These are phyloP conservation scores for Porcisia hertigi DNA, from an alignment of 208 protist genomes.

Conservation along the genomic window DNA sequence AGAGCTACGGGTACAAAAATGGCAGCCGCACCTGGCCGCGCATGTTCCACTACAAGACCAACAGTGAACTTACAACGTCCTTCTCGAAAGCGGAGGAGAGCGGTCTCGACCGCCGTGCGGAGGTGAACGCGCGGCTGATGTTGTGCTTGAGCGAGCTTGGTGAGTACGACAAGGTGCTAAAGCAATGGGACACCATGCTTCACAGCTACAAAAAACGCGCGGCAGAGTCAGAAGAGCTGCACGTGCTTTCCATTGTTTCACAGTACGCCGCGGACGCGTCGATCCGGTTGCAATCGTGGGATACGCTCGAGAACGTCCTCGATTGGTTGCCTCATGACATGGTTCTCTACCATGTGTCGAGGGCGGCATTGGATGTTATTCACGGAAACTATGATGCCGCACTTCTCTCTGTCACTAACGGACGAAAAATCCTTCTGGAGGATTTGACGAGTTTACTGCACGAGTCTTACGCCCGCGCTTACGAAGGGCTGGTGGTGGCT, in stretches of 20 bases:
- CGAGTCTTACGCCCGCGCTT: slow-evolving; percentile 90
- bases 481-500: slow-evolving; percentile 94
- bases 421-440: slow-evolving; percentile 67
- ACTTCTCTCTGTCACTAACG: slow-evolving; percentile 44
- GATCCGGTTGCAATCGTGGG: slow-evolving; percentile 80
- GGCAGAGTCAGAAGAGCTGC: slow-evolving; percentile 43
- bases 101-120: slow-evolving; percentile 36
- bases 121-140: slow-evolving; percentile 63
- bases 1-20: slow-evolving; percentile 18
- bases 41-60: slow-evolving; percentile 45
- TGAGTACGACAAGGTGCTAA: slow-evolving; percentile 71
- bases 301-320: slow-evolving; percentile 55
- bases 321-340: slow-evolving; percentile 60
- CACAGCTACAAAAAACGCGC: slow-evolving; percentile 27
- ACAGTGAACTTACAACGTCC: slow-evolving; percentile 48
- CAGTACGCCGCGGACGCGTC: slow-evolving; percentile 87
- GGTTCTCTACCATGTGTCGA: slow-evolving; percentile 66
- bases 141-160: slow-evolving; percentile 80
- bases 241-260: slow-evolving; percentile 69
- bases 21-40: slow-evolving; percentile 35
- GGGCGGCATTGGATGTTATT: slow-evolving; percentile 60
- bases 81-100: slow-evolving; percentile 45
- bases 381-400: slow-evolving; percentile 63
- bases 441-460: slow-evolving; percentile 78
- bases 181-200: slow-evolving; percentile 62